These are phyloP conservation scores for Clarireedia sp. DNA, from an alignment of 2,329 filamentous ascomycete genomes.

Conservation along the genomic window DNA sequence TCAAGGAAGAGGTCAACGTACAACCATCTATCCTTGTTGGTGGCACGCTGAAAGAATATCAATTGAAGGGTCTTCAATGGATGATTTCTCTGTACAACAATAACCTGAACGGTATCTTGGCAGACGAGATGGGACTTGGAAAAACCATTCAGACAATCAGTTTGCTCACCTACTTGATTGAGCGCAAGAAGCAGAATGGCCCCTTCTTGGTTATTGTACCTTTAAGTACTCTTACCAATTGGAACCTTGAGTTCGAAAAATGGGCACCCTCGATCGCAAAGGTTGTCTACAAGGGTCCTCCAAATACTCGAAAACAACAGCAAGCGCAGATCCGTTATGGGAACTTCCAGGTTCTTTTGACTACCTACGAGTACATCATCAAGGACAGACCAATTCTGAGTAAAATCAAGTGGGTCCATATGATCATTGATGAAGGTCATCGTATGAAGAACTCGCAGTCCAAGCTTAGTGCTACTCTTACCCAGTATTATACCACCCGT, in stretches of 20 bases:
- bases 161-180: slow-evolving; percentile 93
- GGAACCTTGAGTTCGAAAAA: slow-evolving; percentile 98
- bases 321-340: slow-evolving; percentile 92
- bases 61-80: slow-evolving; percentile 97
- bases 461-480: slow-evolving; percentile 90
- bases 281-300: slow-evolving; percentile 95
- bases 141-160: slow-evolving; percentile 99
- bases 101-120: slow-evolving; percentile 96
- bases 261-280: slow-evolving; percentile 85
- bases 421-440: slow-evolving; percentile 99
- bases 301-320: slow-evolving; percentile 76
- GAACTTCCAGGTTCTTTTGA: slow-evolving; percentile 91
- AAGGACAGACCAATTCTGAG: slow-evolving; percentile 91
- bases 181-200: slow-evolving; percentile 84
- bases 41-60: slow-evolving; percentile 92
- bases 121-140: slow-evolving; percentile 98
- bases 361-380: slow-evolving; percentile 99
- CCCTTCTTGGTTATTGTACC: slow-evolving; percentile 96
- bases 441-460: slow-evolving; percentile 99
- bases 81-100: slow-evolving; percentile 99
- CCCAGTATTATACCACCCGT: slow-evolving; percentile 87
- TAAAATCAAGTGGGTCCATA: slow-evolving; percentile 99
- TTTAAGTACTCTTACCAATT: slow-evolving; percentile 93
- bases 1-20: slow-evolving; percentile 81
- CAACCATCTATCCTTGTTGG: slow-evolving; percentile 86